Evolutionary conservation across 148 eudicot species (phyloP), one percentile per base, ranked within the genome.

Genomic region (Rhododendron simsii): DNA sequence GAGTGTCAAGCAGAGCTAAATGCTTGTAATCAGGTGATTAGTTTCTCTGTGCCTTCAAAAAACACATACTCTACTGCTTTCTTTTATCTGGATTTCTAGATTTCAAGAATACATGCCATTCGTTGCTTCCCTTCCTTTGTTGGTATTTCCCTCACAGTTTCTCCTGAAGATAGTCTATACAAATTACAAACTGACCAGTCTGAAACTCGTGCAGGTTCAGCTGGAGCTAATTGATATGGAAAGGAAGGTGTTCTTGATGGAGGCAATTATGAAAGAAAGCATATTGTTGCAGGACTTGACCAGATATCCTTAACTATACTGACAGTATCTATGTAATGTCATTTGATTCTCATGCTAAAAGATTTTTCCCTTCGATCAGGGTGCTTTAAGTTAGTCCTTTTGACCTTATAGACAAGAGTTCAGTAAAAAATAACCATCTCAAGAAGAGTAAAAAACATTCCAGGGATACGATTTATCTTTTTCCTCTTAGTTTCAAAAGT

Each of bases 231-330:
- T 45, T 85, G 87, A 91, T 83, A 77, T 89, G 87, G 90, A 88
- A 84, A 91, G 91, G 85, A 95, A 90, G 89, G 85, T 90, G 85
- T 89, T 86, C 81, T 88, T 93, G 88, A 91, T 93, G 88, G 92
- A 93, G 88, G 82, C 88, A 85, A 81, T 93, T 23, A 89, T 86
- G 89, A 90, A 90, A 81, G 94, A 88, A 89, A 92, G 87, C 83
- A 87, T 83, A 71, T 95, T 90, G 81, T 87, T 95, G 90, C 93
- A 94, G 89, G 92, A 93, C 55, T 82, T 93, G 85, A 89, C 92
- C 74, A 93, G 85, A 96, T 96, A 95, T 95, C 98, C 98, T 93
- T 57, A 41, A 41, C 67, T 15, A 30, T 44, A 7, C 45, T 7
- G 67, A 41, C 45, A 41, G 39, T 83, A 2, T 55, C 77, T 26